Evolutionary conservation across 306 rosid species (phyloP).

Genomic region (Cucurbita pepo): DNA sequence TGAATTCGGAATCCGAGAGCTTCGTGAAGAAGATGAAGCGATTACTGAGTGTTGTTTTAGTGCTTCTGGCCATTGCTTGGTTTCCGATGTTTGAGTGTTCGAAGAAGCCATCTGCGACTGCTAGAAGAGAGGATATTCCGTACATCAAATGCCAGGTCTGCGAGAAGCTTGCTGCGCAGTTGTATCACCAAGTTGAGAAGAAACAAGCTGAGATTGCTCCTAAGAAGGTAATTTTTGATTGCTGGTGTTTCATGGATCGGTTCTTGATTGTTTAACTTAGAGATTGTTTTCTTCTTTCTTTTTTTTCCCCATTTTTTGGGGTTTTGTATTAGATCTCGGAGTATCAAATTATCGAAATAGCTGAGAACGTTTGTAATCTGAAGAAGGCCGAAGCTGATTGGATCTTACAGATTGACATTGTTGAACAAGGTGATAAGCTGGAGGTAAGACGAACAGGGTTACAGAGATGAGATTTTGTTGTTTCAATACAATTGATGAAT

Average conservation of each 20-base stretch:
- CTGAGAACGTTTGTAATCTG: conserved; percentile 86
- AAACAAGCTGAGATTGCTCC: conserved; percentile 65
- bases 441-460: conserved; percentile 31
- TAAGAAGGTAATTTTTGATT: conserved; percentile 40
- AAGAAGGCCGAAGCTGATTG: conserved; percentile 91
- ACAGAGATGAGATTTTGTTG: background rate
- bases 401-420: conserved; percentile 73
- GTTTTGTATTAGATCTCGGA: conserved; percentile 59
- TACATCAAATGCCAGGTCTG: conserved; percentile 85
- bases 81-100: conserved; percentile 37
- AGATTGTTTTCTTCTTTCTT: background rate
- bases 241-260: background rate
- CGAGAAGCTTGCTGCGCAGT: conserved; percentile 64
- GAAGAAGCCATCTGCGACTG: conserved; percentile 45
- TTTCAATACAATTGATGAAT: background rate
- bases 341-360: conserved; percentile 74
- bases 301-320: background rate
- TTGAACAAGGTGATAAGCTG: conserved; percentile 57
- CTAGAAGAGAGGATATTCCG: conserved; percentile 74
- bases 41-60: conserved; percentile 15
- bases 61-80: conserved; percentile 30
- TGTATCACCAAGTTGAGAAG: conserved; percentile 52
- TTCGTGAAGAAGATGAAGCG: conserved; percentile 27
- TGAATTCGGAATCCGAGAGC: conserved; percentile 1
- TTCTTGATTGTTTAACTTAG: conserved; percentile 1